These are phyloP conservation scores for Niveomyces coronatus DNA, from an alignment of 2,329 filamentous ascomycete genomes.

Conservation along the genomic window DNA sequence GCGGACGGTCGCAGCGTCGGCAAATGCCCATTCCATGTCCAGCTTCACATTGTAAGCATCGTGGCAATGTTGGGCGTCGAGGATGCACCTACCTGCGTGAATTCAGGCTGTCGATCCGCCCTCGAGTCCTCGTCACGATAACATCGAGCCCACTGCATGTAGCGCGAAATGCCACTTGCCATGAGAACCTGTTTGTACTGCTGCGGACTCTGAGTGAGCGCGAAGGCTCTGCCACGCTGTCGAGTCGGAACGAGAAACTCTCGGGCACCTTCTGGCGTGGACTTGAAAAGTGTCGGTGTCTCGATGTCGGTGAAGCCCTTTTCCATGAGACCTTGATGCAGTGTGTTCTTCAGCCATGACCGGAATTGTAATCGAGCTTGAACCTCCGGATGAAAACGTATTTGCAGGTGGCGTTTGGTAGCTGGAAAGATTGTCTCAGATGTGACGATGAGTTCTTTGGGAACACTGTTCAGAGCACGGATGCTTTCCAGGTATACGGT, in stretches of 20 bases:
- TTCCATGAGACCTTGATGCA: constrained; percentile 43
- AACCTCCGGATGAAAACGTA: constrained; percentile 62
- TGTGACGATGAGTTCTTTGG: constrained; percentile 63
- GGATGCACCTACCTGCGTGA: constrained; percentile 60
- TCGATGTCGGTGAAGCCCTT: constrained; percentile 69
- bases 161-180: constrained; percentile 72
- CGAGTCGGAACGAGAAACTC: constrained; percentile 92
- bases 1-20: constrained; percentile 35
- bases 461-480: constrained; percentile 23
- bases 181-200: constrained; percentile 98
- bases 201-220: constrained; percentile 89
- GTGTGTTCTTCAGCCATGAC: constrained; percentile 43
- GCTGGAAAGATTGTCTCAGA: constrained; percentile 63
- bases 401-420: constrained; percentile 70
- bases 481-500: constrained; percentile 56
- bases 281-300: constrained; percentile 92
- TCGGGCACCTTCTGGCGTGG: constrained; percentile 86
- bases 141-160: constrained; percentile 89
- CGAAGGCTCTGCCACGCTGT: constrained; percentile 67
- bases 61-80: too few relatives aligned
- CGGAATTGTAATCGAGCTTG: constrained; percentile 61
- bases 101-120: constrained; percentile 90
- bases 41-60: constrained; percentile 34
- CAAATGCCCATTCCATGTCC: constrained; percentile 90
- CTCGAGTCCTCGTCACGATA: constrained; percentile 92